Base-by-base conservation (phyloP, 1,139 yeast species). In the Taiozyma sp. region DNA sequence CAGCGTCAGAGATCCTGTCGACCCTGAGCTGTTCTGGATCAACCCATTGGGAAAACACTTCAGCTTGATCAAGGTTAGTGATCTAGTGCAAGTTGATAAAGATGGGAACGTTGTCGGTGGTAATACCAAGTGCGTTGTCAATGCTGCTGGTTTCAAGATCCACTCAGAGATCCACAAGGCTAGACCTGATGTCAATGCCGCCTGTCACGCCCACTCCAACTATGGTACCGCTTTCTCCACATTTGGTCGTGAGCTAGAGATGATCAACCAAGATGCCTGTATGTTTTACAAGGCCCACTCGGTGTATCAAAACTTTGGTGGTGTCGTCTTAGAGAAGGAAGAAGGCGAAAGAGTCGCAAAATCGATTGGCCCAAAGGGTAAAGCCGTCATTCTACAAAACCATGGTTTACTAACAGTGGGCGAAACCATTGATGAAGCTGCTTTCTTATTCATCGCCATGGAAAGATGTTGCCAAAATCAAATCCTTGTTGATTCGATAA, bases 381-480 rank as follows among this genome's bases (percentile, higher is more conserved):
- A 81, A 56, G 87, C 80, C 5, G 78, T 83, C 29, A 83, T 88
- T 57, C 74, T 88, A 59, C 87, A 81, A 64, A 88, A 87, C 69
- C 96, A 88, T 64, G 96, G 96, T 14, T 74, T 87, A 43, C 68
- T 88, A 57, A 87, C 96, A 1, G 88, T 84, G 4, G 96, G 96
- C 10, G 57, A 70, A 38, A 87, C 92, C 1, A 88, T 87, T 12
- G 96, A 87, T 63, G 96, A 87, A 70, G 96, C 96, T 3, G 93
- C 93, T 3, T 83, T 81, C 62, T 67, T 86, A 54, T 87, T 81
- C 67, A 77, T 84, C 0, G 71, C 85, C 54, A 71, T 83, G 79
- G 96, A 87, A 64, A 78, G 79, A 62, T 68, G 81, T 10, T 87
- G 96, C 65, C 79, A 86, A 61, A 80, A 80, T n/a, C 95, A 87